Evolutionary conservation across 805 yeast genomes (phyloP), one percentile per base, ranked within the genome.

Genomic region (Jamesozyma hellenica): DNA sequence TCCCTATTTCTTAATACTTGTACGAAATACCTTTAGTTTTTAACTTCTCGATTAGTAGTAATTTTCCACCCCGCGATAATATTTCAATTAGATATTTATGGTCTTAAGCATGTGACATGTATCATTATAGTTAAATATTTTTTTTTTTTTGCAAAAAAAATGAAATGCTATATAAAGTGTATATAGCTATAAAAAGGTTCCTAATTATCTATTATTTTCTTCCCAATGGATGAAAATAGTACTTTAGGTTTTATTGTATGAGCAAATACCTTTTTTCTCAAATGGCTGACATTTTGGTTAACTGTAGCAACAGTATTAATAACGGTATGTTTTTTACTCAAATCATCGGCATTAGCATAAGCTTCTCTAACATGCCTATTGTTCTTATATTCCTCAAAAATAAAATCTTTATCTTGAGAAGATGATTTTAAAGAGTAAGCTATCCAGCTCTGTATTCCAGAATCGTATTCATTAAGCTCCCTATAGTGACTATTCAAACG

Each of bases 401-500:
- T 42, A 42, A 41, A 58, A 37, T 54, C 62, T 28, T 45, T 57
- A 44, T 63, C 65, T 10, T 57, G 52, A 15, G 41, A 45, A 1
- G 55, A 46, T 2, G 63, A 54, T 17, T 57, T 56, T 28, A 64
- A 37, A 0, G 68, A 56, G 38, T 55, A 58, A 21, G 52, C 45
- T 11, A 77, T 63, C 80, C 83, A 80, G 1, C 66, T 61, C 18
- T 67, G 67, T n/a, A 80, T 56, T 1, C 84, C 84, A 0, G 79
- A 67, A 37, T 77, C 77, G 45, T 65, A 68, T 6, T 60, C 63
- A 1, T 55, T 42, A 40, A 61, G 31, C 70, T 74, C 42, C 63
- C 68, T 17, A 43, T 54, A 44, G 70, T 62, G 15, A 6, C 37
- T 30, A 13, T 46, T 46, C 25, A 61, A 40, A 34, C 52, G 51